Conservation (phyloP, 2,329 filamentous ascomycete genomes). For the Trichoderma atrobrunneum region DNA sequence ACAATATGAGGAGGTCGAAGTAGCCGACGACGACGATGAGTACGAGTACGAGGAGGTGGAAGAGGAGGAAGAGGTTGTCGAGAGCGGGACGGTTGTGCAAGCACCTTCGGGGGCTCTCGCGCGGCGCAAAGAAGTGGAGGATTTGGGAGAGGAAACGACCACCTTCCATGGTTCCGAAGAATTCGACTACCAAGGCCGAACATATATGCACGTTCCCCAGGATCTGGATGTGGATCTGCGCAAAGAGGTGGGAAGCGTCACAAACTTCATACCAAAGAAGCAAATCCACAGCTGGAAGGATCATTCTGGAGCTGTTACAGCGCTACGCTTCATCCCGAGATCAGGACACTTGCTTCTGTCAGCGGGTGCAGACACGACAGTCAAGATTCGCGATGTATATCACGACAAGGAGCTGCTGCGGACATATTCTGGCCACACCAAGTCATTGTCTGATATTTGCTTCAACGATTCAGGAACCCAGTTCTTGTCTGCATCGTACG, state of each 20-base stretch:
- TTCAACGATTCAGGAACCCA: slow-evolving; percentile 80
- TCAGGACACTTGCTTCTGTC: slow-evolving; percentile 88
- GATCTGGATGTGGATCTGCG: slow-evolving; percentile 82
- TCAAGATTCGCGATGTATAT: slow-evolving; percentile 94
- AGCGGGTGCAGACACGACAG: slow-evolving; percentile 82
- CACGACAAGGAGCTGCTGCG: slow-evolving; percentile 84
- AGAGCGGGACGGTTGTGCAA: slow-evolving; percentile 59
- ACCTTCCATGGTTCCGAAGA: slow-evolving; percentile 81
- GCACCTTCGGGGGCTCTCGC: slow-evolving; percentile 55
- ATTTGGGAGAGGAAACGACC: slow-evolving; percentile 70
- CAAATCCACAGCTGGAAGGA: slow-evolving; percentile 85
- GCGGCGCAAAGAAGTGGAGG: slow-evolving; percentile 57
- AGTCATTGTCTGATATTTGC: slow-evolving; percentile 83
- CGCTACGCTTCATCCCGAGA: slow-evolving; percentile 81
- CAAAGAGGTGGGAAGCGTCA: slow-evolving; percentile 74
- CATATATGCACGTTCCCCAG: slow-evolving; percentile 96
- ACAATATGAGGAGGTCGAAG: slow-evolving; percentile 72
- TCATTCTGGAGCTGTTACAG: slow-evolving; percentile 80
- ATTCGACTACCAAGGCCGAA: slow-evolving; percentile 90
- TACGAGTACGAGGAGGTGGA: slow-evolving; percentile 77
- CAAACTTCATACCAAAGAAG: slow-evolving; percentile 95
- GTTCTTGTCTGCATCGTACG: slow-evolving; percentile 89
- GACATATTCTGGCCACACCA: slow-evolving; percentile 87
- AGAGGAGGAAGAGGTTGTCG: slow-evolving; percentile 68
- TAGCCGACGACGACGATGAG: slow-evolving; percentile 71